A percentile compares a stretch with the other conserved stretches of the same genome.
Evolutionary conservation across 2,329 filamentous ascomycete genomes (phyloP).

Genomic region (Pyrenophora graminea): DNA sequence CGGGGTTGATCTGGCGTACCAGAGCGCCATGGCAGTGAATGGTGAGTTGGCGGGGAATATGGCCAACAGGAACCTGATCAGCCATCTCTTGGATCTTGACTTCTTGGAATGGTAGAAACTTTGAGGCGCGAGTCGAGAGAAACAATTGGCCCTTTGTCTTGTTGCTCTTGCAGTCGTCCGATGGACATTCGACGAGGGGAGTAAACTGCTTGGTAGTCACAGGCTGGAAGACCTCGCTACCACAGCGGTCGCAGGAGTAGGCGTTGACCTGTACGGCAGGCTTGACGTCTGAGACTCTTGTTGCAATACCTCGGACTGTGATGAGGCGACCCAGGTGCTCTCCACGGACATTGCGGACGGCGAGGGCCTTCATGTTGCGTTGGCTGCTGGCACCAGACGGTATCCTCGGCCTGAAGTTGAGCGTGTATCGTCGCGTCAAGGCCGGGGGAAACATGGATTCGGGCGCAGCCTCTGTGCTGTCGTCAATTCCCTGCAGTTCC

Average conservation of each 20-base stretch:
- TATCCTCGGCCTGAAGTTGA: constrained; percentile 94
- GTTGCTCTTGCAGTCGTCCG: constrained; percentile 85
- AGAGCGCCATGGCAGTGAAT: constrained; percentile 86
- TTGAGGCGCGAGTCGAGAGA: constrained; percentile 92
- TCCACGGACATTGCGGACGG: constrained; percentile 90
- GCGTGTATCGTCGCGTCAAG: constrained; percentile 88
- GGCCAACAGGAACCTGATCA: constrained; percentile 97
- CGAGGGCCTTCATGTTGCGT: constrained; percentile 66
- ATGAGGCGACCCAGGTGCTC: constrained; percentile 93
- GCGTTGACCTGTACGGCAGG: constrained; percentile 96
- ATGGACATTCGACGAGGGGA: constrained; percentile 84
- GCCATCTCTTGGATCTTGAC: constrained; percentile 98
- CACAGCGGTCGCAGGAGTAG: constrained; percentile 95
- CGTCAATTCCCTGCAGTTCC: constrained; percentile 48
- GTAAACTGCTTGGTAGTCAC: constrained; percentile 89
- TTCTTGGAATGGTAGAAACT: constrained; percentile 97
- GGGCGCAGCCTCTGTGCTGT: constrained; percentile 64
- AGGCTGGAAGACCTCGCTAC: constrained; percentile 96
- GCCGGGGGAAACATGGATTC: constrained; percentile 87
- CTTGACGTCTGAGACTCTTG: constrained; percentile 95
- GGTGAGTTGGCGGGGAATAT: constrained; percentile 91
- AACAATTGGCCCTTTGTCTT: constrained; percentile 93
- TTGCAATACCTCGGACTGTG: constrained; percentile 91
- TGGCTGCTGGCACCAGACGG: constrained; percentile 68
- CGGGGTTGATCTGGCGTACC: constrained; percentile 85